phyloP scores from a whole-genome alignment of 202 grass and related monocot species.

The Zizania palustris region DNA sequence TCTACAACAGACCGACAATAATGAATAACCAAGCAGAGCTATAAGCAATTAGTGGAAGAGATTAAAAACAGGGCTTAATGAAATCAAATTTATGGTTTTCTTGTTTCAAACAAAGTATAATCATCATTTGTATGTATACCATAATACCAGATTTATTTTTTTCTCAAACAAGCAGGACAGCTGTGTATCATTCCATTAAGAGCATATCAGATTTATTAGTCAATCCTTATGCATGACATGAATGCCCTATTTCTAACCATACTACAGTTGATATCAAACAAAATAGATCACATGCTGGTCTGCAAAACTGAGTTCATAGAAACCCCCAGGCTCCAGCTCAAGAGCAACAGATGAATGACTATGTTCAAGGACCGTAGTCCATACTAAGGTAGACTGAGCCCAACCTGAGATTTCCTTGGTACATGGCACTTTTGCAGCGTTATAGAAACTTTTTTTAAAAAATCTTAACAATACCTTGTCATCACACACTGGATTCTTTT shows the following conservation, averaged over 20 bases:
- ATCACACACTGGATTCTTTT: constrained; percentile 5
- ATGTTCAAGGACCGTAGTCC: background rate
- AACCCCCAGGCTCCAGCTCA: background rate
- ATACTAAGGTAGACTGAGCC: background rate
- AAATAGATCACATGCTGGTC: background rate
- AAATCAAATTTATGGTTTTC: constrained; percentile 8
- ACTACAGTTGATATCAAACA: constrained; percentile 16
- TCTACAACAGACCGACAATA: constrained; percentile 49
- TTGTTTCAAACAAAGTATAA: constrained; percentile 27
- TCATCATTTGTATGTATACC: background rate
- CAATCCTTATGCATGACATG: constrained; percentile 4
- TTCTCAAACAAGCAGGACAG: no score
- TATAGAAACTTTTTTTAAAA: background rate
- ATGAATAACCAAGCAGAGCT: constrained; percentile 11
- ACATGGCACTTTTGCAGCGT: constrained; percentile 26
- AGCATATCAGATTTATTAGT: background rate
- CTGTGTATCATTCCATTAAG: no score
- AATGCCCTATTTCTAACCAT: constrained; percentile 1
- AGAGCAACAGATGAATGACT: background rate
- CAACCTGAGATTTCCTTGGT: background rate
- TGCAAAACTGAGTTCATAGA: constrained; percentile 14
- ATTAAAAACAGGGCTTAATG: background rate
- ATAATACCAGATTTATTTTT: background rate
- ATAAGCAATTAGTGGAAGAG: background rate
- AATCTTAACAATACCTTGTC: constrained; percentile 20